phyloP scores from a whole-genome alignment of 257 asterid genomes.

The Paraleonurus japonicus region DNA sequence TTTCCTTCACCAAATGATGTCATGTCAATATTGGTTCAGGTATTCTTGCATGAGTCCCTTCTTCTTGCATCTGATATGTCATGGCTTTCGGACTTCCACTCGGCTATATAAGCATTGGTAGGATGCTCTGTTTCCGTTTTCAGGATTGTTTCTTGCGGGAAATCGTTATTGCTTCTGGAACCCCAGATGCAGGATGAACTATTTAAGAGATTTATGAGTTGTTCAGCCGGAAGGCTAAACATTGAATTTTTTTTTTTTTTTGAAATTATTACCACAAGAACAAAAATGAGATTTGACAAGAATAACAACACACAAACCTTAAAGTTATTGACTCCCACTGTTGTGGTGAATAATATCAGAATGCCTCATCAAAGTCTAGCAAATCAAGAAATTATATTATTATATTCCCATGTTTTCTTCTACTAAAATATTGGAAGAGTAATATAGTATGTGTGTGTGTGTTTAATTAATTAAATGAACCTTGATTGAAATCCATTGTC shows the following conservation, averaged over 20 bases:
- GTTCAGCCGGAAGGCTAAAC: conserved; percentile 15
- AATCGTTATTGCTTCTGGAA: conserved; percentile 13
- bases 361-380: conserved; percentile 13
- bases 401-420: conserved; percentile 1
- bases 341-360: conserved; percentile 1
- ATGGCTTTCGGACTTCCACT: conserved; percentile 18
- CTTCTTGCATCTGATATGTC: conserved; percentile 22
- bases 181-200: conserved; percentile 7
- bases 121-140: conserved; percentile 11
- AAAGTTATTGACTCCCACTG: background rate
- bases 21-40: conserved; percentile 98
- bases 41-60: conserved; percentile 27
- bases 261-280: background rate
- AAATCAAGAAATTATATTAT: conserved; percentile 8
- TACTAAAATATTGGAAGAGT: conserved; percentile 2
- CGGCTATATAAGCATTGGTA: conserved; percentile 4
- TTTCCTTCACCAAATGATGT: conserved; percentile 99
- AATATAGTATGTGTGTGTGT: background rate
- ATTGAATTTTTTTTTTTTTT: too few species aligned
- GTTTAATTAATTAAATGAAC: background rate
- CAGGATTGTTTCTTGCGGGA: conserved; percentile 9
- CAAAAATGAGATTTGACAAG: conserved; percentile 13
- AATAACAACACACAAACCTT: conserved; percentile 8
- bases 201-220: background rate
- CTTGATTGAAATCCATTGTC: conserved; percentile 11